Conservation (phyloP, 768 basidiomycete genomes). For the Boletus pseudopeckii region DNA sequence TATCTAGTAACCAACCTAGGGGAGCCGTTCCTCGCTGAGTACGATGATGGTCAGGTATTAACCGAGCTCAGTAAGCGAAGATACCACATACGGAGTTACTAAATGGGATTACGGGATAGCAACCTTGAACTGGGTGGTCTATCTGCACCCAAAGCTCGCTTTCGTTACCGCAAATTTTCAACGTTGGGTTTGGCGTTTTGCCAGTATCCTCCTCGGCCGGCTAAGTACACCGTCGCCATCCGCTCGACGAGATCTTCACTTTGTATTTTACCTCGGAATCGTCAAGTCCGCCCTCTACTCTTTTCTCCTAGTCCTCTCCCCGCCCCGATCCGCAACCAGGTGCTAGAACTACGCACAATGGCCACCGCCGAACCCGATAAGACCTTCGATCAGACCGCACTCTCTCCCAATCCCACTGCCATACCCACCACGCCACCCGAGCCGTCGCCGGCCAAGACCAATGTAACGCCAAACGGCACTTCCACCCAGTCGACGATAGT, state of each 20-base stretch:
- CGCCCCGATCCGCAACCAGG: constrained; percentile 8
- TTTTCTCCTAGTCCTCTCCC: background rate
- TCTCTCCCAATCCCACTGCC: constrained; percentile 3
- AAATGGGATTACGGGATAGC: constrained; percentile 28
- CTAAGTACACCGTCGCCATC: constrained; percentile 10
- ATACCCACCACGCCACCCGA: constrained; percentile 2
- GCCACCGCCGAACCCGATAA: constrained; percentile 25
- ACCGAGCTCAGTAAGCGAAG: constrained; percentile 17
- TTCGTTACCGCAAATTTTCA: constrained; percentile 28
- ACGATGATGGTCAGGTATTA: background rate
- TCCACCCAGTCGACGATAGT: constrained; percentile 14
- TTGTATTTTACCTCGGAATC: constrained; percentile 23
- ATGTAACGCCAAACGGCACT: constrained; percentile 9
- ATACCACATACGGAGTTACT: constrained; percentile 7
- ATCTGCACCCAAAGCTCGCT: constrained; percentile 24
- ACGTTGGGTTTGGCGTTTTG: constrained; percentile 15
- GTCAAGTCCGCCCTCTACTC: background rate
- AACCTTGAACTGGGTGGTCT: constrained; percentile 5
- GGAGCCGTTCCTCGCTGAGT: background rate
- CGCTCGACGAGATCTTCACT: constrained; percentile 4
- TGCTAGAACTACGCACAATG: constrained; percentile 18
- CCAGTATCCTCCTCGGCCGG: constrained; percentile 8
- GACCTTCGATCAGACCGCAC: constrained; percentile 20
- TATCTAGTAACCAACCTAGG: background rate
- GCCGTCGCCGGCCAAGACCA: constrained; percentile 5